Percentiles rank a stretch among this genome's conserved stretches.
phyloP scores from a whole-genome alignment of 148 eudicot genomes.

The Amaranthus cruentus region DNA sequence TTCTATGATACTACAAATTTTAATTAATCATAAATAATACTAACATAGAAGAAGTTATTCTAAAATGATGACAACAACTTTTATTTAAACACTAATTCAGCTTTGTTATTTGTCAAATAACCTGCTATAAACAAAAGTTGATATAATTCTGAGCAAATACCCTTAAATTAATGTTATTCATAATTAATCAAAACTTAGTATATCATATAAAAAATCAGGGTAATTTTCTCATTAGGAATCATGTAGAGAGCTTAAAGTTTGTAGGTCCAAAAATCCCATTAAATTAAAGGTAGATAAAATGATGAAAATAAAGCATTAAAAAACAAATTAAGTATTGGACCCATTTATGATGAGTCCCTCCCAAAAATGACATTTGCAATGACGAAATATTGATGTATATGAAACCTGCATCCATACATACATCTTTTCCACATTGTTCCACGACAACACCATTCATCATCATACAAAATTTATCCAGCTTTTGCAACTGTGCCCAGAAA shows the following conservation, averaged over 20 bases:
- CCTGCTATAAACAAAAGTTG: too few species aligned
- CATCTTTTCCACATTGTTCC: conserved; percentile 16
- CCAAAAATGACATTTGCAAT: conserved; percentile 32
- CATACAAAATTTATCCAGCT: not conserved
- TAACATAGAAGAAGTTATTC: too few species aligned
- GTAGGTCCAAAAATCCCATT: conserved; percentile 9
- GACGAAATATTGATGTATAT: conserved; percentile 25
- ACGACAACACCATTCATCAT: conserved; percentile 1
- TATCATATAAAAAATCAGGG: too few species aligned
- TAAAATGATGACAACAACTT: too few species aligned
- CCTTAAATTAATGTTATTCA: too few species aligned
- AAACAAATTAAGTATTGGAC: conserved; percentile 5
- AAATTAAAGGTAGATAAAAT: not conserved
- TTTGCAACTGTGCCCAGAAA: conserved; percentile 3
- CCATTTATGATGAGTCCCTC: not conserved
- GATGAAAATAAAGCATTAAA: conserved; percentile 18
- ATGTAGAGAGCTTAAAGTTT: not conserved
- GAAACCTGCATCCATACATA: not conserved
- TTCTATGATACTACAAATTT: too few species aligned
- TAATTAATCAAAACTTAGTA: too few species aligned
- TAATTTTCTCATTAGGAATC: too few species aligned
- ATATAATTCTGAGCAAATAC: too few species aligned
- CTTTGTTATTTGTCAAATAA: too few species aligned
- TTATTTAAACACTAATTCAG: too few species aligned
- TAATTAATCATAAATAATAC: too few species aligned